Evolutionary conservation across 306 rosid species (phyloP), one percentile per base, ranked within the genome.

Genomic region (Ziziphus jujuba): DNA sequence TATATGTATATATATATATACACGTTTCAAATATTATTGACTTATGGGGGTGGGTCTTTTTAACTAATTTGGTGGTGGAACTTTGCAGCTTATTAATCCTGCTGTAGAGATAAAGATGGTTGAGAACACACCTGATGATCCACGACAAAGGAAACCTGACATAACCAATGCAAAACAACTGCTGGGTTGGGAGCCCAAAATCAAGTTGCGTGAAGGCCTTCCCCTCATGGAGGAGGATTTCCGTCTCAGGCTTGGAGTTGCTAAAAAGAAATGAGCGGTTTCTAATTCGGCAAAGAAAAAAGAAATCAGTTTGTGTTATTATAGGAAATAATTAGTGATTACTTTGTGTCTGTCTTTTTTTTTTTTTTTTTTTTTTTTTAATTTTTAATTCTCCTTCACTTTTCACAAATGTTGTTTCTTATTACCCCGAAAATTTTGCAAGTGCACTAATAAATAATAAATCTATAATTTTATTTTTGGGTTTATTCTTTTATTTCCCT

Each of bases 111-210:
- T 90, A 63, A 84, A 82, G 77, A 80, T 6, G 36, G 95, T 90
- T 69, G 95, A 87, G 35, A 90, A 90, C 78, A 90, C 97, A 70
- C 97, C 97, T 1, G 97, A 90, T 69, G 97, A 90, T 75, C 95
- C 95, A 0, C 63, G 84, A 54, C 97, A 90, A 81, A 78, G 97
- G 69, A 90, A 90, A 68, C 97, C 97, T 0, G 90, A 84, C 82
- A 90, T 87, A 58, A 79, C 95, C 14, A 85, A 83, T 25, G 91
- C 95, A 9, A 84, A 75, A 69, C 88, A 84, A 68, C 40, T 87
- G 75, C 85, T 90, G 71, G 83, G 80, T 5, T 90, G 97, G 97
- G 91, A 84, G 71, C 97, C 97, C 34, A 81, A 79, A 73, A 54
- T 87, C 54, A 69, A 70, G 75, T 77, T 87, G 67, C 28, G 84